Evolutionary conservation across 208 protist genomes (phyloP).

Genomic region (Leptomonas seymouri): DNA sequence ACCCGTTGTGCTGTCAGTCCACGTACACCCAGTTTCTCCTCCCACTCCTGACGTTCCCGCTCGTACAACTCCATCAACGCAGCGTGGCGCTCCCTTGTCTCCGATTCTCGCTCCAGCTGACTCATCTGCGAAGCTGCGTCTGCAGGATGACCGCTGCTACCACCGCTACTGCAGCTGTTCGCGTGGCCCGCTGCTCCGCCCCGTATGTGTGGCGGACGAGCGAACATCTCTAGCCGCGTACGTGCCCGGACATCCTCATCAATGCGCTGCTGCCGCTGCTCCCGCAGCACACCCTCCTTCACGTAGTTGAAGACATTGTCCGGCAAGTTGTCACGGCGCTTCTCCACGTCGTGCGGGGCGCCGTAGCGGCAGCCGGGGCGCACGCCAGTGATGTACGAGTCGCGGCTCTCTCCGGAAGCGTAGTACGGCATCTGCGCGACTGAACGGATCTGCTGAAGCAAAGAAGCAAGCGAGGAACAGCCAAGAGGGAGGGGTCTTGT

Average conservation of each 20-base stretch:
- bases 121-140: conserved; percentile 13
- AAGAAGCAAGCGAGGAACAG: background rate
- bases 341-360: conserved; percentile 74
- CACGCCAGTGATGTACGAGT: conserved; percentile 87
- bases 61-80: conserved; percentile 73
- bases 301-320: conserved; percentile 84
- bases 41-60: conserved; percentile 66
- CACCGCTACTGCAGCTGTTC: background rate
- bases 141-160: no score
- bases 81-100: conserved; percentile 54
- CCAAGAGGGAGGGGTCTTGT: background rate
- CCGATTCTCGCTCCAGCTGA: conserved; percentile 33
- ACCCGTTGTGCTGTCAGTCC: conserved; percentile 34
- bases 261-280: conserved; percentile 64
- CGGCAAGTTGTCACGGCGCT: conserved; percentile 87
- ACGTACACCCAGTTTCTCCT: conserved; percentile 43
- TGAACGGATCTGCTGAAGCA: background rate
- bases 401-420: conserved; percentile 74
- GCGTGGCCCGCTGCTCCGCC: background rate
- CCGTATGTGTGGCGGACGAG: background rate
- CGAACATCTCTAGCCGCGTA: conserved; percentile 45
- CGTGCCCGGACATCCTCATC: conserved; percentile 69
- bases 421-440: conserved; percentile 46
- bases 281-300: conserved; percentile 64
- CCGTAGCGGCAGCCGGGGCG: conserved; percentile 67